Evolutionary conservation across 257 asterid species (phyloP).

Genomic region (Nicotiana attenuata): DNA sequence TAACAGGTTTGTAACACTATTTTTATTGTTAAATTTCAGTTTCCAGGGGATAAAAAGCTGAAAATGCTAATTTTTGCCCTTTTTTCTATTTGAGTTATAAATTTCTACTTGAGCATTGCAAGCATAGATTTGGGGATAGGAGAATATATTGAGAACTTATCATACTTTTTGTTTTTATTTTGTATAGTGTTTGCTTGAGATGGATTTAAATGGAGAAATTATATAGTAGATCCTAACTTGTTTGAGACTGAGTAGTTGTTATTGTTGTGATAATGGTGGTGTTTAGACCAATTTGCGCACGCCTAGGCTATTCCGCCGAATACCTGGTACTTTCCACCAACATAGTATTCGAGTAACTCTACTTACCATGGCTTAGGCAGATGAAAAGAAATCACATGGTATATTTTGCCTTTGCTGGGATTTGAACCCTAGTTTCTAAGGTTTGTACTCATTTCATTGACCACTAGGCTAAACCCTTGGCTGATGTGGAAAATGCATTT

Average conservation of each 20-base stretch:
- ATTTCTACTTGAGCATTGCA: background rate
- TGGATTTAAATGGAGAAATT: background rate
- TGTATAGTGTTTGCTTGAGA: background rate
- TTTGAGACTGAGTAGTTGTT: background rate
- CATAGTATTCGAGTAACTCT: background rate
- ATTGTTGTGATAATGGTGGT: background rate
- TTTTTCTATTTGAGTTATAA: background rate
- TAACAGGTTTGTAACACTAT: constrained; percentile 55
- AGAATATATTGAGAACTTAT: background rate
- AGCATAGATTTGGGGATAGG: background rate
- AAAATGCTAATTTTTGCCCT: background rate
- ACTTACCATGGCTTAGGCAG: background rate
- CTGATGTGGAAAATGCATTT: background rate
- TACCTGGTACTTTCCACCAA: no score
- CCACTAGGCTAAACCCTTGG: background rate
- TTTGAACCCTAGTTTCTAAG: background rate
- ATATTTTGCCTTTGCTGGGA: background rate
- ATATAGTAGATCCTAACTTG: background rate
- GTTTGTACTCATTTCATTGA: background rate
- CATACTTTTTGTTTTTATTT: background rate
- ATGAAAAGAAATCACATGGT: background rate
- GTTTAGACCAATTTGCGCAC: background rate
- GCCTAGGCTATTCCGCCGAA: background rate
- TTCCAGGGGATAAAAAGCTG: background rate
- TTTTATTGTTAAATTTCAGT: constrained; percentile 1